Evolutionary conservation across 2,329 filamentous ascomycete species (phyloP).

Genomic region (Ascochyta lentis): DNA sequence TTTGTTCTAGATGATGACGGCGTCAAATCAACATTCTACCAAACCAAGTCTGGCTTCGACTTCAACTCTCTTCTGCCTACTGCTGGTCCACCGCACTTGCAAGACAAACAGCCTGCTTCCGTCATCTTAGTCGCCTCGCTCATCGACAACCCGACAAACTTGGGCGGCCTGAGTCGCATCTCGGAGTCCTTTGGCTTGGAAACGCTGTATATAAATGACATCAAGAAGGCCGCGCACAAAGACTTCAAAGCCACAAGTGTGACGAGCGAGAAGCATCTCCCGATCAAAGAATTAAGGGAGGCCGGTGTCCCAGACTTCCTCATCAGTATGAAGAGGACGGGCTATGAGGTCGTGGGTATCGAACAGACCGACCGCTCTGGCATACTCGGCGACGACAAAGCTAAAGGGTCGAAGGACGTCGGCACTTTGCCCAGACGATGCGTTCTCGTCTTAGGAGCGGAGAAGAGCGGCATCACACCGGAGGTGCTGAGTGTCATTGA

Average conservation of each 20-base stretch:
- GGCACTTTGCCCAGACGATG: conserved; percentile 48
- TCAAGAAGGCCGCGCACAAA: conserved; percentile 51
- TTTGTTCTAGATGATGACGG: conserved; percentile 10
- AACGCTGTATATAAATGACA: conserved; percentile 53
- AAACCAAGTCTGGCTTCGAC: conserved; percentile 60
- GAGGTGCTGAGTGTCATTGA: conserved; percentile 58
- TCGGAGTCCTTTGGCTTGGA: conserved; percentile 60
- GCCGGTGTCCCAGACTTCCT: conserved; percentile 49
- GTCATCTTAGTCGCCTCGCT: conserved; percentile 59
- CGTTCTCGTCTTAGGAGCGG: conserved; percentile 58
- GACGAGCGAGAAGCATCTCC: conserved; percentile 57
- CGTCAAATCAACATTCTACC: conserved; percentile 47
- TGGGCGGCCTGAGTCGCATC: conserved; percentile 59
- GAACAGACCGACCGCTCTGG: conserved; percentile 61
- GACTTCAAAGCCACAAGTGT: conserved; percentile 60
- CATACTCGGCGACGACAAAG: conserved; percentile 48
- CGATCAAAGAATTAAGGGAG: conserved; percentile 50
- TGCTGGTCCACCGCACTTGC: conserved; percentile 24
- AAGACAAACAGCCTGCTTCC: conserved; percentile 36
- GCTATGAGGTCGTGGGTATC: conserved; percentile 60
- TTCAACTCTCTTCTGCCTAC: conserved; percentile 36
- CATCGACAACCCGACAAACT: conserved; percentile 58
- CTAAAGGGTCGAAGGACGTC: conserved; percentile 19
- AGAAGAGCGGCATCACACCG: conserved; percentile 59
- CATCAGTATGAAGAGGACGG: conserved; percentile 51